phyloP scores from a whole-genome alignment of 805 yeast species.

The Sporopachydermia quercuum region DNA sequence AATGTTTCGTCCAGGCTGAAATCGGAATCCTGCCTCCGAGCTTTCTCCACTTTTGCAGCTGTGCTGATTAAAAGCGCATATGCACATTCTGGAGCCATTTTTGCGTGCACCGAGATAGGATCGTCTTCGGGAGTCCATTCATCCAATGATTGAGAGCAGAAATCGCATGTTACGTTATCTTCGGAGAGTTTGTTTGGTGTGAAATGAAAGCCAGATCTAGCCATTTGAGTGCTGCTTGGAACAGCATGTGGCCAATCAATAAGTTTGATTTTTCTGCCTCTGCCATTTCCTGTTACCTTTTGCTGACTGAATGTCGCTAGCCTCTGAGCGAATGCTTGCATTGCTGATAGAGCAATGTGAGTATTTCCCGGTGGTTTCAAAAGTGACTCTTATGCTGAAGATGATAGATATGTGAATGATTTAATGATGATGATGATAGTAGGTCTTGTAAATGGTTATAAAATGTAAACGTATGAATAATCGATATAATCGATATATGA shows the following conservation, averaged over 20 bases:
- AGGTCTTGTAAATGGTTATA: no score
- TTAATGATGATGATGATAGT: no score
- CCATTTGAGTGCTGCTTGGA: constrained; percentile 21
- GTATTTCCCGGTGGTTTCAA: no score
- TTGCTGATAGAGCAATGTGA: no score
- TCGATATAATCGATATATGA: no score
- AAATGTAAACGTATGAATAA: no score
- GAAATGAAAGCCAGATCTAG: constrained; percentile 46
- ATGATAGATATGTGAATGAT: no score
- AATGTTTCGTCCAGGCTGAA: constrained; percentile 8
- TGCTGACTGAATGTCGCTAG: background rate
- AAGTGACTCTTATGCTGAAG: no score
- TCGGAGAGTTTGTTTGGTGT: constrained; percentile 30
- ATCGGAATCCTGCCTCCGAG: constrained; percentile 13
- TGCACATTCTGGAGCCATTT: constrained; percentile 20
- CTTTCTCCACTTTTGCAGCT: constrained; percentile 11
- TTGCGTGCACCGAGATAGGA: constrained; percentile 34
- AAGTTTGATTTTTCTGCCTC: constrained; percentile 11
- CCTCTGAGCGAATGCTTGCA: background rate
- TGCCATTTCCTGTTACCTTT: background rate
- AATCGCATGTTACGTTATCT: constrained; percentile 43
- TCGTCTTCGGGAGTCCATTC: constrained; percentile 43
- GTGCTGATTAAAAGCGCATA: constrained; percentile 16
- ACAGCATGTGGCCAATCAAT: constrained; percentile 15
- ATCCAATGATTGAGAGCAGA: constrained; percentile 39